A percentile compares a stretch with the other conserved stretches of the same genome.
These are phyloP conservation scores for Tillandsia leiboldiana DNA, from an alignment of 176 grass and related monocot species.

Conservation along the genomic window DNA sequence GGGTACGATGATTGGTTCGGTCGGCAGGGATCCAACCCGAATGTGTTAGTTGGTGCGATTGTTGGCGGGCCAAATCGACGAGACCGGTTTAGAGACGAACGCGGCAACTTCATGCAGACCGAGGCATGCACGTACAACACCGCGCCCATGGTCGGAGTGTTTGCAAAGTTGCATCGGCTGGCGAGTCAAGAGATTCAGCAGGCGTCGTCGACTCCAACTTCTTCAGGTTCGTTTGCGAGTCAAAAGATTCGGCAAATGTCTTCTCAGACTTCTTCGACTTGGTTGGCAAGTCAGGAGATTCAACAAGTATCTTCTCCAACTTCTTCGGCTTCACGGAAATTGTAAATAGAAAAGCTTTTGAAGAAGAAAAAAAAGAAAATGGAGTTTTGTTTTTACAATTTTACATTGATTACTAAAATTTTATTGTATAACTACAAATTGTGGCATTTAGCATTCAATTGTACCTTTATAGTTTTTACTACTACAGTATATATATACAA, in stretches of 20 bases:
- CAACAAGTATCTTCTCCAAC: no score
- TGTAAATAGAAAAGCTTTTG: slow-evolving; percentile 20
- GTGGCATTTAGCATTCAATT: no score
- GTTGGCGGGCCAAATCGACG: slow-evolving; percentile 59
- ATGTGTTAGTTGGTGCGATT: slow-evolving; percentile 68
- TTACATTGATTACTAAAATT: no score
- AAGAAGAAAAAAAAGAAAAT: no score
- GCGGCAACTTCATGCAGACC: slow-evolving; percentile 69
- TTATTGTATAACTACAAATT: no score
- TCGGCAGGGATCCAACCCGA: slow-evolving; percentile 39
- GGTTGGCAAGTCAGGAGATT: not conserved
- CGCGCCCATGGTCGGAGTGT: slow-evolving; percentile 71
- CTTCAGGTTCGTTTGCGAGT: slow-evolving; percentile 21
- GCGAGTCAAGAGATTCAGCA: not conserved
- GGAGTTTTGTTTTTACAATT: no score
- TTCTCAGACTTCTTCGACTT: not conserved
- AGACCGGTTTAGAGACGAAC: slow-evolving; percentile 66
- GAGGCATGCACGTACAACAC: slow-evolving; percentile 93
- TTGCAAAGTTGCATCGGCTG: slow-evolving; percentile 58
- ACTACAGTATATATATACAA: no score
- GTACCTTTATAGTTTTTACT: not conserved
- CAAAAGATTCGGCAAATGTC: no score
- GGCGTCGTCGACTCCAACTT: slow-evolving; percentile 21
- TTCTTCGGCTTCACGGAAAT: slow-evolving; percentile 14
- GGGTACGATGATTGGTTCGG: slow-evolving; percentile 81